Percentiles rank a stretch among this genome's conserved stretches.
phyloP scores from a whole-genome alignment of 495 filamentous ascomycete species.

The Penicillium lividum region DNA sequence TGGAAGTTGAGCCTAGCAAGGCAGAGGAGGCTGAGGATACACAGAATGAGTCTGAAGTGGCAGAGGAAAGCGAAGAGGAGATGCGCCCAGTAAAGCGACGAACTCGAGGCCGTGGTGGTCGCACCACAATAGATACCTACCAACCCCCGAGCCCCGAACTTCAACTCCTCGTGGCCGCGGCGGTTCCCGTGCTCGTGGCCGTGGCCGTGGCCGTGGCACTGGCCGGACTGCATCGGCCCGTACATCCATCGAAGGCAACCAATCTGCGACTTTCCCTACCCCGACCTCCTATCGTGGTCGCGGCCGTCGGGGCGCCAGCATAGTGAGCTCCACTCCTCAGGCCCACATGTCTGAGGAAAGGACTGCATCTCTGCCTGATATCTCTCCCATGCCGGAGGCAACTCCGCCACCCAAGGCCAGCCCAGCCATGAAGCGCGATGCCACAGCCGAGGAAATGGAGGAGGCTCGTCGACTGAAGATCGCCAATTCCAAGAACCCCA shows the following conservation, averaged over 20 bases:
- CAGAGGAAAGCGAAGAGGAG: constrained; percentile 31
- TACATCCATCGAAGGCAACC: constrained; percentile 6
- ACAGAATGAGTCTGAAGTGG: constrained; percentile 19
- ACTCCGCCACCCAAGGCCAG: constrained; percentile 8
- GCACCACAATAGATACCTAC: constrained; percentile 27
- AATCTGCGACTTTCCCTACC: constrained; percentile 12
- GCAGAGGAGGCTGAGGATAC: constrained; percentile 33
- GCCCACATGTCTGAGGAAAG: constrained; percentile 6
- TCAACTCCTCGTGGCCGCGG: constrained; percentile 52
- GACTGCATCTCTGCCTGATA: constrained; percentile 11
- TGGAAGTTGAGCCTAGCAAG: constrained; percentile 38
- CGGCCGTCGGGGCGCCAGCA: constrained; percentile 27
- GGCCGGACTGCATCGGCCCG: constrained; percentile 4
- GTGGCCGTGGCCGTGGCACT: constrained; percentile 20
- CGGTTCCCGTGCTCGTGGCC: constrained; percentile 53
- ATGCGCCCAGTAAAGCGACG: constrained; percentile 33
- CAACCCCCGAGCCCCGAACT: constrained; percentile 22
- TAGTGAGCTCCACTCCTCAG: constrained; percentile 7
- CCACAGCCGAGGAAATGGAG: constrained; percentile 32
- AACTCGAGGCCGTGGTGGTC: constrained; percentile 33
- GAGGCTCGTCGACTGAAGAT: constrained; percentile 41
- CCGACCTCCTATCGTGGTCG: constrained; percentile 25
- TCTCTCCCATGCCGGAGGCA: constrained; percentile 15
- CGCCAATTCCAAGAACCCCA: constrained; percentile 50
- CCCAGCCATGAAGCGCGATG: constrained; percentile 15